phyloP scores from a whole-genome alignment of 2,329 filamentous ascomycete genomes.

The Cytospora paraplurivora region DNA sequence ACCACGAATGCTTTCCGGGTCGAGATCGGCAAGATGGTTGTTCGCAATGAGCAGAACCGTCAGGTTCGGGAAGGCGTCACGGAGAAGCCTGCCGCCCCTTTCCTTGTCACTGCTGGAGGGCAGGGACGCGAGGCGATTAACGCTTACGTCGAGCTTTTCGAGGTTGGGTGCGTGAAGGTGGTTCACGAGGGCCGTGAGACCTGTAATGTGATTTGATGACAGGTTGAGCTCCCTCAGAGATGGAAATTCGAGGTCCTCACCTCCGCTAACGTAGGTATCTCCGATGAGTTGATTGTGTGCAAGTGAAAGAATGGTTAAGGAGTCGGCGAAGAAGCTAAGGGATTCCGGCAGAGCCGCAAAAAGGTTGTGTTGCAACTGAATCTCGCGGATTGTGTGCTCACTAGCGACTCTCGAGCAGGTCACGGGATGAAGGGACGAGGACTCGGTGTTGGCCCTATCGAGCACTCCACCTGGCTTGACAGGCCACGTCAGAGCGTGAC shows the following conservation, averaged over 20 bases:
- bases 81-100: constrained; percentile 45
- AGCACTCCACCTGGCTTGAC: constrained; percentile 64
- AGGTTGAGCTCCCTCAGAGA: constrained; percentile 77
- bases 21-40: constrained; percentile 75
- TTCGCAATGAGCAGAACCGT: constrained; percentile 73
- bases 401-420: constrained; percentile 58
- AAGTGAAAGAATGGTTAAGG: constrained; percentile 71
- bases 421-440: constrained; percentile 60
- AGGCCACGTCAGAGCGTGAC: constrained; percentile 53
- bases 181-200: constrained; percentile 65
- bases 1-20: constrained; percentile 73
- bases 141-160: constrained; percentile 76
- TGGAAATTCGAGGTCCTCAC: constrained; percentile 67
- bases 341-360: constrained; percentile 71
- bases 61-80: constrained; percentile 68
- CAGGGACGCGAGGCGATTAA: constrained; percentile 76
- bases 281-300: constrained; percentile 73
- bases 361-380: constrained; percentile 77
- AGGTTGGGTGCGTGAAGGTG: constrained; percentile 74
- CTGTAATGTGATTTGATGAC: constrained; percentile 71
- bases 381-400: constrained; percentile 53
- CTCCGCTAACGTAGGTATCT: constrained; percentile 59
- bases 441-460: constrained; percentile 69
- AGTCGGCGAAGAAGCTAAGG: constrained; percentile 70
- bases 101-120: constrained; percentile 46